Evolutionary conservation across 306 rosid species (phyloP).

Genomic region (Neltuma alba): DNA sequence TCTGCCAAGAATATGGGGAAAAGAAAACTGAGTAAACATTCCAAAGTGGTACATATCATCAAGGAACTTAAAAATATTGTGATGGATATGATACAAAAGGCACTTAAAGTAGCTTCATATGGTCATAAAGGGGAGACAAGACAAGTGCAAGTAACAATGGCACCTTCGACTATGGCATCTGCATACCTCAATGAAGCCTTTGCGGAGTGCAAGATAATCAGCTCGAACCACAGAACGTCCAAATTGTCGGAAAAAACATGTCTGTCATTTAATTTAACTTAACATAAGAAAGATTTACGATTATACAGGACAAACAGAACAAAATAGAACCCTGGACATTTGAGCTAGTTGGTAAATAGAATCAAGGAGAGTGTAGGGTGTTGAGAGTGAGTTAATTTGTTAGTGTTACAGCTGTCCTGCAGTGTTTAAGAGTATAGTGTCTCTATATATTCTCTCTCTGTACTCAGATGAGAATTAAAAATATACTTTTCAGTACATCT

Average conservation of each 20-base stretch:
- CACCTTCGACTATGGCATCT: background rate
- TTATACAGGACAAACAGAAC: background rate
- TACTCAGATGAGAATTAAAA: too few relatives aligned
- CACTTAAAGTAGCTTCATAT: too few relatives aligned
- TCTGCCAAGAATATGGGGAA: constrained; percentile 66
- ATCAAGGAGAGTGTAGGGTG: background rate
- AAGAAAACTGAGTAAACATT: constrained; percentile 28
- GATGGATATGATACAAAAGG: background rate
- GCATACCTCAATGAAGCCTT: constrained; percentile 76
- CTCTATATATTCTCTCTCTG: too few relatives aligned
- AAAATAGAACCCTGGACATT: background rate
- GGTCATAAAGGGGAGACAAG: too few relatives aligned
- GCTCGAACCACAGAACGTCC: constrained; percentile 64
- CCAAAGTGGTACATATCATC: constrained; percentile 20
- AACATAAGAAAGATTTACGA: background rate
- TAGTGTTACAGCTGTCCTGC: too few relatives aligned
- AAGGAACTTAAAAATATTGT: background rate
- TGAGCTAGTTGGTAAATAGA: background rate
- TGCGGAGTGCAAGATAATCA: constrained; percentile 73
- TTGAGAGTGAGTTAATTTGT: too few relatives aligned
- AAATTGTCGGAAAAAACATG: constrained; percentile 74
- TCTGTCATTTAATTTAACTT: constrained; percentile 43
- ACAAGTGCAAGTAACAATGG: too few relatives aligned
- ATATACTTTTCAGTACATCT: too few relatives aligned
- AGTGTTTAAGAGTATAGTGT: too few relatives aligned